phyloP scores from a whole-genome alignment of 1,139 yeast species.

The Kazachstania sp. region DNA sequence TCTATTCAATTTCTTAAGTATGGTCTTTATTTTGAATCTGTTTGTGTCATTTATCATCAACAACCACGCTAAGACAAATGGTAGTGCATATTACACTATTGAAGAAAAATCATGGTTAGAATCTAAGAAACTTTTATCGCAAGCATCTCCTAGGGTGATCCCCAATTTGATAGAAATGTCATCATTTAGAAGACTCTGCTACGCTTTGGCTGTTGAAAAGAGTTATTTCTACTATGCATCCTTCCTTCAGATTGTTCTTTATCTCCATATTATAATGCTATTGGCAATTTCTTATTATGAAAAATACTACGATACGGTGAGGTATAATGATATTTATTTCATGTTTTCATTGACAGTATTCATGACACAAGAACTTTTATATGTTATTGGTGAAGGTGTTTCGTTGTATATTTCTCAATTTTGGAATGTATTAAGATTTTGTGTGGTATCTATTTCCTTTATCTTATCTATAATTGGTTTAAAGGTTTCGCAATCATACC shows the following conservation, averaged over 20 bases:
- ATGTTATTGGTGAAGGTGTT: slow-evolving; percentile 51
- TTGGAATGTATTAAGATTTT: slow-evolving; percentile 58
- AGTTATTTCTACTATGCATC: slow-evolving; percentile 31
- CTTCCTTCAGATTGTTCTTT: slow-evolving; percentile 39
- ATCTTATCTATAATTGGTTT: slow-evolving; percentile 28
- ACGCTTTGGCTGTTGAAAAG: slow-evolving; percentile 45
- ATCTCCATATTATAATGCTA: slow-evolving; percentile 53
- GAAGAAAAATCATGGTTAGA: slow-evolving; percentile 88
- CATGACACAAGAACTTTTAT: slow-evolving; percentile 39
- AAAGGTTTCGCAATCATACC: slow-evolving; percentile 14
- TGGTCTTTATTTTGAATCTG: slow-evolving; percentile 75
- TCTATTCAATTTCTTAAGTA: slow-evolving; percentile 68
- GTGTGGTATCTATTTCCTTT: slow-evolving; percentile 44
- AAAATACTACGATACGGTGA: slow-evolving; percentile 11
- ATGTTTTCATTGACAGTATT: slow-evolving; percentile 44
- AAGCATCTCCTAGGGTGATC: slow-evolving; percentile 62
- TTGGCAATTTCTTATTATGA: slow-evolving; percentile 56
- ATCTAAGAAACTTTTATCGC: slow-evolving; percentile 57
- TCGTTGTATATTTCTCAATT: slow-evolving; percentile 42
- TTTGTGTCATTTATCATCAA: slow-evolving; percentile 84
- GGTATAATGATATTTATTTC: slow-evolving; percentile 39
- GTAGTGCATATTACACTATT: slow-evolving; percentile 73
- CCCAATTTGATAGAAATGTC: slow-evolving; percentile 38
- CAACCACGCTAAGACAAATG: slow-evolving; percentile 75
- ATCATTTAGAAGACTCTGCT: slow-evolving; percentile 39